Conservation (phyloP, 2,329 filamentous ascomycete species). For the Cladosporium halotolerans region DNA sequence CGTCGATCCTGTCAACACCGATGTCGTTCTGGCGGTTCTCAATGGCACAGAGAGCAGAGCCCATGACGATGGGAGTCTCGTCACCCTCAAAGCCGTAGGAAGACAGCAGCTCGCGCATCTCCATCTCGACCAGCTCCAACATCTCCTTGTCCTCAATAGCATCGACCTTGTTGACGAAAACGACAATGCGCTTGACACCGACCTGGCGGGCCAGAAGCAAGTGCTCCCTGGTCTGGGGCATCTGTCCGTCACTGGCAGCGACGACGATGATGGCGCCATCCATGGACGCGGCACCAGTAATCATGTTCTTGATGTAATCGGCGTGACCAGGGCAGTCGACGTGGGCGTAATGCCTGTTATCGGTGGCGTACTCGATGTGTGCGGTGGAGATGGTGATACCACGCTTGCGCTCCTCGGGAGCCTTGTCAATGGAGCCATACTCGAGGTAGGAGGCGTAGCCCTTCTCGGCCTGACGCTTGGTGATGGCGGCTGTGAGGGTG, state of each 20-base stretch:
- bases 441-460: slow-evolving; percentile 91
- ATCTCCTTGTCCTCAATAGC: slow-evolving; percentile 96
- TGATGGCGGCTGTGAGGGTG: slow-evolving; percentile 96
- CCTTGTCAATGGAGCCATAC: slow-evolving; percentile 97
- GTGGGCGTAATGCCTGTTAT: slow-evolving; percentile 94
- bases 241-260: slow-evolving; percentile 95
- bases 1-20: slow-evolving; percentile 79
- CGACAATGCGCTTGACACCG: slow-evolving; percentile 94
- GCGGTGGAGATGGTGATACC: slow-evolving; percentile 99
- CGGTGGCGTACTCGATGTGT: slow-evolving; percentile 97
- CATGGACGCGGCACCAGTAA: slow-evolving; percentile 99
- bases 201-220: slow-evolving; percentile 96
- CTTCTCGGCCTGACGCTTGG: slow-evolving; percentile 94
- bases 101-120: slow-evolving; percentile 94
- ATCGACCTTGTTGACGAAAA: slow-evolving; percentile 99
- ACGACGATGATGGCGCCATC: slow-evolving; percentile 98
- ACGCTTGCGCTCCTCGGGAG: slow-evolving; percentile 98
- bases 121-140: slow-evolving; percentile 99
- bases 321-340: slow-evolving; percentile 99
- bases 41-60: slow-evolving; percentile 89
- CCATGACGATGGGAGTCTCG: slow-evolving; percentile 93
- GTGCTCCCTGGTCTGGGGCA: slow-evolving; percentile 99
- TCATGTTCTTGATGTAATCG: slow-evolving; percentile 99
- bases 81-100: slow-evolving; percentile 97
- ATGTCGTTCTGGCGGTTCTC: slow-evolving; percentile 84